Percentiles rank a stretch among this genome's conserved stretches.
These are phyloP conservation scores for Pseudocercospora pini-densiflorae DNA, from an alignment of 2,329 filamentous ascomycete species.

Conservation along the genomic window DNA sequence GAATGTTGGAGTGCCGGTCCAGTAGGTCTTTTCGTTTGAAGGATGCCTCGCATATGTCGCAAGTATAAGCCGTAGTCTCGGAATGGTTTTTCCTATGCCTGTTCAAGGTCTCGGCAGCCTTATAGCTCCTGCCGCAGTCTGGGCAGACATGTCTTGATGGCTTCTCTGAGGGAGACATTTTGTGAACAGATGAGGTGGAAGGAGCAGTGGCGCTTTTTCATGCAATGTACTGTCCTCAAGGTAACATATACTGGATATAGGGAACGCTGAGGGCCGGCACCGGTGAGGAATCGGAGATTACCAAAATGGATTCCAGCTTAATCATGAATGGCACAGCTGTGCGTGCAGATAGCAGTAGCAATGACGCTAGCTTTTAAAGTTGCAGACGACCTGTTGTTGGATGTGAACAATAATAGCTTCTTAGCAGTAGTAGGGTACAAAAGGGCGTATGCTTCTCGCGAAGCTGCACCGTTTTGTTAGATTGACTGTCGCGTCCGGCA, in stretches of 20 bases:
- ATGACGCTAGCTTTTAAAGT: neutral
- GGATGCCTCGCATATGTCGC: conserved; percentile 23
- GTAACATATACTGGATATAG: neutral
- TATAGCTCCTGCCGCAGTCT: conserved; percentile 27
- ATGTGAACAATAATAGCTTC: neutral
- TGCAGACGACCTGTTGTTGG: neutral
- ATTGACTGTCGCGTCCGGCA: neutral
- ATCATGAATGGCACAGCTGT: conserved; percentile 4
- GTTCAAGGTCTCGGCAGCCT: conserved; percentile 29
- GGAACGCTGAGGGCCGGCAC: neutral
- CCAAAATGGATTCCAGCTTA: neutral
- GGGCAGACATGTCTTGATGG: conserved; percentile 22
- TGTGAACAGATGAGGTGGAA: neutral
- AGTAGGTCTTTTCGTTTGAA: conserved; percentile 32
- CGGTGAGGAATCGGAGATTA: conserved; percentile 4
- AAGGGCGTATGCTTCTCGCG: neutral
- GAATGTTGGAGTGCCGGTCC: conserved; percentile 28
- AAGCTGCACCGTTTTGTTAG: neutral
- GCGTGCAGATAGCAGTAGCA: neutral
- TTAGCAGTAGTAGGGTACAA: neutral
- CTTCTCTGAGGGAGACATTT: conserved; percentile 17
- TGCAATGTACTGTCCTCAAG: neutral
- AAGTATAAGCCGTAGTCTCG: conserved; percentile 24
- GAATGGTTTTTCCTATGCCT: conserved; percentile 29
- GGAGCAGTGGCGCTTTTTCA: neutral